Conservation (phyloP, 2,329 filamentous ascomycete genomes). For the Fusarium dimerum region DNA sequence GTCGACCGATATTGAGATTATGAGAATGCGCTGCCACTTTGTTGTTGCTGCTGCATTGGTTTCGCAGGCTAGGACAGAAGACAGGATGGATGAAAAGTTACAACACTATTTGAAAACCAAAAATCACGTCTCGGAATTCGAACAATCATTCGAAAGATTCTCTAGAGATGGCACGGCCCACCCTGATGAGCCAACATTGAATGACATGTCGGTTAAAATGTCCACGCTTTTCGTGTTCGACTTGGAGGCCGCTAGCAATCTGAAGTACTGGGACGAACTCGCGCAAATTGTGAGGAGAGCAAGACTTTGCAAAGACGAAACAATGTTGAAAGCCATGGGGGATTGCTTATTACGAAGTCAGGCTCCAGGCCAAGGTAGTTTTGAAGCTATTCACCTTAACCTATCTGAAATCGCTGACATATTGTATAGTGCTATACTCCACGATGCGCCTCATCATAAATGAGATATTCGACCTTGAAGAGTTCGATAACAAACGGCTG, state of each 20-base stretch:
- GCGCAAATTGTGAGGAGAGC: slow-evolving; percentile 58
- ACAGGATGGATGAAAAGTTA: slow-evolving; percentile 50
- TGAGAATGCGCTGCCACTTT: slow-evolving; percentile 71
- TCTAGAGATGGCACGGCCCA: slow-evolving; percentile 42
- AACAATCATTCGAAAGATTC: slow-evolving; percentile 54
- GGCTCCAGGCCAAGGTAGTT: slow-evolving; percentile 51
- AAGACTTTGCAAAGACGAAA: slow-evolving; percentile 43
- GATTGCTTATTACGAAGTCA: slow-evolving; percentile 62
- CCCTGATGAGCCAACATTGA: slow-evolving; percentile 44
- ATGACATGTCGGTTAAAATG: slow-evolving; percentile 62
- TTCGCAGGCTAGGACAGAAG: slow-evolving; percentile 53
- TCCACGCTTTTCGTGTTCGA: slow-evolving; percentile 72
- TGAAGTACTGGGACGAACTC: slow-evolving; percentile 70
- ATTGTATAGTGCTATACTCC: slow-evolving; percentile 46
- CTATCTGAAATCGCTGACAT: slow-evolving; percentile 1
- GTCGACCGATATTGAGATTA: slow-evolving; percentile 54
- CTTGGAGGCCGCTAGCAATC: slow-evolving; percentile 70
- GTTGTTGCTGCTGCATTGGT: slow-evolving; percentile 56
- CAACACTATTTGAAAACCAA: slow-evolving; percentile 65
- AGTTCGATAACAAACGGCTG: slow-evolving; percentile 59
- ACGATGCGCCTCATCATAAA: slow-evolving; percentile 70
- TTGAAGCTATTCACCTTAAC: not conserved
- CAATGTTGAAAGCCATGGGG: slow-evolving; percentile 63
- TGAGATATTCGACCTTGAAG: slow-evolving; percentile 59
- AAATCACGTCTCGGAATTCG: slow-evolving; percentile 62